Evolutionary conservation across 2,329 filamentous ascomycete species (phyloP), one percentile per base, ranked within the genome.

Genomic region (Fusarium sp.): DNA sequence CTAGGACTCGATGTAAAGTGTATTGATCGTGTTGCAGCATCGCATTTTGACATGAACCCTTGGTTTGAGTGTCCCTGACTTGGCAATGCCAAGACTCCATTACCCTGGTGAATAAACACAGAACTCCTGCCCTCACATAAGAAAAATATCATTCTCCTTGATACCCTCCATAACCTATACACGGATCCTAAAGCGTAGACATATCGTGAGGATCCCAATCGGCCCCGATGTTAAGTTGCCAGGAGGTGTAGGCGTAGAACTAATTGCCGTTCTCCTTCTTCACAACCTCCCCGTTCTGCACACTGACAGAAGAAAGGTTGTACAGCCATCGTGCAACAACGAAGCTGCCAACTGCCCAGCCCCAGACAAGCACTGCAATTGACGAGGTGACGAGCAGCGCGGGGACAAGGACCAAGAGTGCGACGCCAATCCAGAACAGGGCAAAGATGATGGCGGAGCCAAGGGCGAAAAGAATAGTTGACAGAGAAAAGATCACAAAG

Each of bases 331-430:
- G 81, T 6, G 79, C 81, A 41, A 83, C 74, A 53, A 86, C 34
- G 77, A 90, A 94, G 49, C 85, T 86, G 16, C 84, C 86, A 11
- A 91, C 81, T 10, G 85, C 89, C 88, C 90, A 92, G 20, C 87
- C 79, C 88, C 92, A 95, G 65, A 91, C 79, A 64, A 90, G 85
- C 2, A 89, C 80, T 7, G 88, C 91, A 24, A 89, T 78, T 49
- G 85, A 85, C 14, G 86, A 88, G 4, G 91, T 90, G 67, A 93
- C 78, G 78, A 92, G 87, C 40, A 95, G 81, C 1, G 89, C 86
- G 3, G 92, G 92, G 1, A 93, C 80, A 18, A 96, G 84, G 42
- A 94, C 77, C 49, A 93, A 77, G 13, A 92, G 81, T 4, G 90
- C 91, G 46, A 93, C 78, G 53, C 89, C 88, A 56, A 89, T 85